Percentiles rank a stretch among this genome's conserved stretches.
Conservation (phyloP, 495 filamentous ascomycete genomes). For the Penicillium waksmanii region DNA sequence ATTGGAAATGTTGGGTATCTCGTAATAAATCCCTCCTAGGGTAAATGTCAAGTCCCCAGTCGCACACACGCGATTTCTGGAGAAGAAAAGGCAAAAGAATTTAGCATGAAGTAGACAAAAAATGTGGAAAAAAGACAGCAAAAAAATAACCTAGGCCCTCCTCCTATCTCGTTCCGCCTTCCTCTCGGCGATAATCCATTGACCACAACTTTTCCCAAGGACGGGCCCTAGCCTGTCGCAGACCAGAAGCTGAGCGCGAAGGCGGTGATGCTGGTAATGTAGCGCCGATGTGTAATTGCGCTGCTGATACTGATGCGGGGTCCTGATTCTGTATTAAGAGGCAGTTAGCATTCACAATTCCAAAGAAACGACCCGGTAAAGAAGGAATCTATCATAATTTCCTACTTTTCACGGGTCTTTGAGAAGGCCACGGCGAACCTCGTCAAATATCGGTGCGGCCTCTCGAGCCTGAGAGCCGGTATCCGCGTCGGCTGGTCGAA, state of each 20-base stretch:
- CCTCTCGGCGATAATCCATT: constrained; percentile 54
- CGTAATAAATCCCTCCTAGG: constrained; percentile 1
- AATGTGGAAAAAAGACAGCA: constrained; percentile 8
- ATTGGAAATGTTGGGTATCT: constrained; percentile 3
- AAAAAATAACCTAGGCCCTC: constrained; percentile 3
- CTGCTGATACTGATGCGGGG: constrained; percentile 6
- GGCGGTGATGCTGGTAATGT: constrained; percentile 21
- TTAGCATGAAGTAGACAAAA: not conserved
- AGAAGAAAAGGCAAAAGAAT: not conserved
- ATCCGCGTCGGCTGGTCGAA: constrained; percentile 39
- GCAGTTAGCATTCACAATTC: constrained; percentile 9
- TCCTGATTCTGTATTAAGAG: constrained; percentile 10
- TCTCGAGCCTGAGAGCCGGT: constrained; percentile 39
- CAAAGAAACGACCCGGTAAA: constrained; percentile 28
- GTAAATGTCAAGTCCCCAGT: not conserved
- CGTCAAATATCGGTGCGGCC: constrained; percentile 46
- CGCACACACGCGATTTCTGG: not conserved
- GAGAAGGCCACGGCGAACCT: constrained; percentile 55
- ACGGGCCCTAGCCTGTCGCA: constrained; percentile 34
- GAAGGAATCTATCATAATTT: constrained; percentile 15
- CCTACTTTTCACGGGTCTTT: constrained; percentile 48
- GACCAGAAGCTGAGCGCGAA: constrained; percentile 27
- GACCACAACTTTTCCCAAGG: constrained; percentile 59
- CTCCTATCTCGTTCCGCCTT: constrained; percentile 32
- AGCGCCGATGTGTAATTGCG: constrained; percentile 5